Evolutionary conservation across 2,329 filamentous ascomycete species (phyloP).

Genomic region (Colletotrichum brevisporum): DNA sequence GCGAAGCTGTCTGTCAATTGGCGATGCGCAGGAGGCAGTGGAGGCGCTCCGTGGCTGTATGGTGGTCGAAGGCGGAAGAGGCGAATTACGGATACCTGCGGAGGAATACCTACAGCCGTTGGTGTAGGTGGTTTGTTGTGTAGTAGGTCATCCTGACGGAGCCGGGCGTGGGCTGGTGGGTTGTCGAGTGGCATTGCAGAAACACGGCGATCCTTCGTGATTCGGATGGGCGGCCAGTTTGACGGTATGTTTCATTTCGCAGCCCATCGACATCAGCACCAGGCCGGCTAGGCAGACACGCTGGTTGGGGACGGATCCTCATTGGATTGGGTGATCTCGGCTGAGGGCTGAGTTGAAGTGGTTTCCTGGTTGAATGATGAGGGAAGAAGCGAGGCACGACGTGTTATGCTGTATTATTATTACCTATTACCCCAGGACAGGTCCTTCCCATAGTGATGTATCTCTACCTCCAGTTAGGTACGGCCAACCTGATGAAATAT

Average conservation of each 20-base stretch:
- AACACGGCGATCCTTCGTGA: conserved; percentile 26
- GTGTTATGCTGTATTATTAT: too few relatives aligned
- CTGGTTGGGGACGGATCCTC: too few relatives aligned
- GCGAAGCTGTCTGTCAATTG: conserved; percentile 8
- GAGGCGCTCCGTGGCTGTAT: neutral
- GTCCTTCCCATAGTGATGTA: too few relatives aligned
- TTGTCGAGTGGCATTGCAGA: conserved; percentile 21
- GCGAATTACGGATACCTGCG: neutral
- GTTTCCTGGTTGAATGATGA: too few relatives aligned
- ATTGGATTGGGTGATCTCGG: too few relatives aligned
- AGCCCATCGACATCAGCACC: conserved; percentile 1
- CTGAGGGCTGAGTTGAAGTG: too few relatives aligned
- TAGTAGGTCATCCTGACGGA: conserved; percentile 8
- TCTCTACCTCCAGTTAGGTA: too few relatives aligned
- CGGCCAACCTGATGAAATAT: neutral
- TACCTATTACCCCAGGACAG: too few relatives aligned
- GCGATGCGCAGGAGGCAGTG: neutral
- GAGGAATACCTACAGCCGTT: neutral
- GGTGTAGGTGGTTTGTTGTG: too few relatives aligned
- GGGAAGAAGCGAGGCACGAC: too few relatives aligned
- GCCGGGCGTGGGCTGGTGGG: neutral
- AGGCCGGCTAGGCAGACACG: too few relatives aligned
- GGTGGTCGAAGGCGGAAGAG: neutral
- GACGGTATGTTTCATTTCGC: conserved; percentile 13
- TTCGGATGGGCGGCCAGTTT: conserved; percentile 8